Evolutionary conservation across 495 filamentous ascomycete genomes (phyloP), one percentile per base, ranked within the genome.

Genomic region (Bacidia rubella): DNA sequence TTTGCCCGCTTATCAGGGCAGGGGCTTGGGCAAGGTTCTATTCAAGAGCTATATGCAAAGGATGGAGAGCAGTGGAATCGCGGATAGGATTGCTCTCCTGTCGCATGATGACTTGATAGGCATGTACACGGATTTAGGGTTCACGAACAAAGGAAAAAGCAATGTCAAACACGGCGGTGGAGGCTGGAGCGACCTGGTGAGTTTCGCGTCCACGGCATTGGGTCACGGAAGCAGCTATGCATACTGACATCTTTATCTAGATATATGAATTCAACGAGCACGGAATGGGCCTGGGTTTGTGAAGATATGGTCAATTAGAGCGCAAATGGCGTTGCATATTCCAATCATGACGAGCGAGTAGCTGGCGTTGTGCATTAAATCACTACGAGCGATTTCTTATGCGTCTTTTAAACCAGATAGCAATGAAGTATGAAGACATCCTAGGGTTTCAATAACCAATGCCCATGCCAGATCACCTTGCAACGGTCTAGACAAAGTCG

Each of bases 81-180:
- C 78, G 3, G 79, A 89, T 47, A 73, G 81, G 25, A 76, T 90
- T 55, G 80, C 85, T 2, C 70, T 97, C 44, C 80, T 95, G 54
- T 80, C 83, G n/a, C 81, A 85, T 60, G 80, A 87, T 51, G 67
- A 77, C 44, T 63, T 92, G 25, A 67, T 90, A 12, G 60, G 66
- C 0, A 96, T 84, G 63, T 97, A 95, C 62, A 76, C 86, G 62
- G 72, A 71, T 9, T 77, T 87, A 41, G 86, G 86, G 0, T 97
- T 90, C 60, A 67, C 66, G 57, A 75, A 80, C 52, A 59, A 65
- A n/a, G 90, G 88, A 0, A 62, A 68, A 50, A 93, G 87, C 64
- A 63, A 70, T 47, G 74, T 70, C 46, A 67, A 69, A 49, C 88
- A 86, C 67, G 85, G 81, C 10, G 88, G 87, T 21, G 87, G 86